Evolutionary conservation across 1,284 basidiomycete genomes (phyloP), one percentile per base, ranked within the genome.

Genomic region (Pseudozyma hubeiensis): DNA sequence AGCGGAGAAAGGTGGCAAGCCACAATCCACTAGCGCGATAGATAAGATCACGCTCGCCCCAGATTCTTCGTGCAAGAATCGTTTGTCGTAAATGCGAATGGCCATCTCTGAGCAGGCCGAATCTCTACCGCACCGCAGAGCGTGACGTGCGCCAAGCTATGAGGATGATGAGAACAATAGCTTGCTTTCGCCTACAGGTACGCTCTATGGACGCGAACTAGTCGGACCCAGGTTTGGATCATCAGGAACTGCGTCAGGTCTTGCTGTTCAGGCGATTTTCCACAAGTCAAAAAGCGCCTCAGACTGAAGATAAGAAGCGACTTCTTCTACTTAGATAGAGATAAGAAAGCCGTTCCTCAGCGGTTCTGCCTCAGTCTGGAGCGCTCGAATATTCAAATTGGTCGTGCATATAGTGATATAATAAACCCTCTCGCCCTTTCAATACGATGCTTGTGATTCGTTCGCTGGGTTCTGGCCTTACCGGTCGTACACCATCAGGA

Each of bases 281-380:
- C 60, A 51, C 52, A 64, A 60, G 60, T 69, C 66, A 64, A 69
- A 31, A 14, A 63, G 60, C 59, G 60, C 45, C 51, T 63, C 33
- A 44, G 47, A 30, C 30, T 40, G 30, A 35, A 48, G 53, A 54
- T 46, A 54, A 46, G 53, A 37, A 45, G n/a, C 7, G 41, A n/a
- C 17, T 10, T 37, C 35, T 37, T 37, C 8, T 37, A 14, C 35
- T 7, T 41, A 40, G 13, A 11, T 19, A 54, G 33, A 65, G 64
- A 66, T 60, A 60, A 66, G 57, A 46, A 44, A 31, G 9, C 13
- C 6, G n/a, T 31, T 19, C 13, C 46, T 44, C 43, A 14, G 40
- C 40, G 10, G 2, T 16, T 41, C 30, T 33, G 45, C 45, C 30
- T 37, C 14, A 37, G 45, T 30, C 45, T 7, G 30, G 16, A 14